Conservation (phyloP, 2,329 filamentous ascomycete species). For the Canariomyces notabilis region DNA sequence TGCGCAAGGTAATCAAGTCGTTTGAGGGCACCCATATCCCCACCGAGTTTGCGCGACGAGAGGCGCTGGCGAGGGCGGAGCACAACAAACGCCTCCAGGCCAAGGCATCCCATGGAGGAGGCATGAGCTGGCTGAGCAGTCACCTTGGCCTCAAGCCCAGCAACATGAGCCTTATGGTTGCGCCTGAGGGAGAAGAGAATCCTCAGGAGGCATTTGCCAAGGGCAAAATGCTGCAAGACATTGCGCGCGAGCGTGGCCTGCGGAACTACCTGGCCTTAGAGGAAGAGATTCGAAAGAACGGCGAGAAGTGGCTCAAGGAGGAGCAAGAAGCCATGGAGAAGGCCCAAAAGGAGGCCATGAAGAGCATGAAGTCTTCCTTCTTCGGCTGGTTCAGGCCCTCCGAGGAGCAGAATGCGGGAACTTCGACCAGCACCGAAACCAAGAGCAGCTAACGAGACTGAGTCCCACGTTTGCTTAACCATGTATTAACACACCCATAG, state of each 20-base stretch:
- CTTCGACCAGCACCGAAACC: conserved; percentile 9
- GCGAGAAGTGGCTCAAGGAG: conserved; percentile 92
- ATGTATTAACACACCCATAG: conserved; percentile 8
- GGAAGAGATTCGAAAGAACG: conserved; percentile 86
- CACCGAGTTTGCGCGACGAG: conserved; percentile 80
- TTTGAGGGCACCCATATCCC: conserved; percentile 89
- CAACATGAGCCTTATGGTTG: conserved; percentile 57
- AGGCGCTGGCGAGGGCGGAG: conserved; percentile 77
- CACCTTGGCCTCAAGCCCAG: conserved; percentile 73
- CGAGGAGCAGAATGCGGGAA: conserved; percentile 15
- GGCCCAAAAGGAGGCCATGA: conserved; percentile 83
- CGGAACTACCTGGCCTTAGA: conserved; percentile 86
- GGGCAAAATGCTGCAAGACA: conserved; percentile 96
- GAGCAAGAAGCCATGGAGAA: conserved; percentile 86
- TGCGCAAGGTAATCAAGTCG: conserved; percentile 78
- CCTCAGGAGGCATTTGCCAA: conserved; percentile 74
- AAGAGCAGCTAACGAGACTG: conserved; percentile 3
- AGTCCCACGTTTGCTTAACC: background rate
- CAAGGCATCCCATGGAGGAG: conserved; percentile 53
- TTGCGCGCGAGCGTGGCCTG: conserved; percentile 86
- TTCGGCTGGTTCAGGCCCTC: conserved; percentile 46
- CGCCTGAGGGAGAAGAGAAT: conserved; percentile 61
- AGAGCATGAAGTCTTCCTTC: conserved; percentile 81
- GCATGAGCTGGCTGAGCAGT: conserved; percentile 63
- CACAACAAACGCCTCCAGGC: conserved; percentile 73